Evolutionary conservation across 176 grass and related monocot genomes (phyloP).

Genomic region (Echinochloa phyllopogon): DNA sequence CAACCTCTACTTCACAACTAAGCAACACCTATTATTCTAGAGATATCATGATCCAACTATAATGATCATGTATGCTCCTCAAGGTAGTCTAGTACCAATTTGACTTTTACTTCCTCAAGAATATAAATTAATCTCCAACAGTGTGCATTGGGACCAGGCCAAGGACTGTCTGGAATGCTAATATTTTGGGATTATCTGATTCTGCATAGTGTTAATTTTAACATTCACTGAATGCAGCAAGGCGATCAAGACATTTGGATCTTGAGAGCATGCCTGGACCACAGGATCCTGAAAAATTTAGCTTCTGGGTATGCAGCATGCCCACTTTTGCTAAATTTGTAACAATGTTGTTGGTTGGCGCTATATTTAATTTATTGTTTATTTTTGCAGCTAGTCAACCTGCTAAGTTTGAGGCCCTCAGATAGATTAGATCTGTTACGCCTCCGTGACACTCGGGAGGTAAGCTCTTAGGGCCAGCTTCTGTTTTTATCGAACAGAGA

Average conservation of each 20-base stretch:
- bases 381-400: constrained; percentile 71
- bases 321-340: constrained; percentile 18
- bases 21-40: no score
- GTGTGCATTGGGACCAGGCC: background rate
- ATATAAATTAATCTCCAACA: no score
- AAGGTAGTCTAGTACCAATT: no score
- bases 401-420: constrained; percentile 86
- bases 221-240: constrained; percentile 58
- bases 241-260: constrained; percentile 70
- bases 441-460: constrained; percentile 70
- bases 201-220: constrained; percentile 24
- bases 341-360: background rate
- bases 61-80: no score
- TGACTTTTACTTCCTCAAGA: no score
- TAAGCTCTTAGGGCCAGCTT: constrained; percentile 36
- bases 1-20: no score
- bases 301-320: constrained; percentile 79
- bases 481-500: constrained; percentile 14
- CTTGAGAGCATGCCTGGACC: constrained; percentile 80
- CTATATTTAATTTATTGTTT: constrained; percentile 1
- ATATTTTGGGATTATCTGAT: constrained; percentile 4
- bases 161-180: constrained; percentile 1
- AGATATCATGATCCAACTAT: no score
- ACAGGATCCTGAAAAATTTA: constrained; percentile 87
- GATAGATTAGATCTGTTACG: constrained; percentile 81